Percentiles rank a stretch among this genome's conserved stretches.
phyloP scores from a whole-genome alignment of 2,329 filamentous ascomycete genomes.

The Aspergillus eucalypticola region DNA sequence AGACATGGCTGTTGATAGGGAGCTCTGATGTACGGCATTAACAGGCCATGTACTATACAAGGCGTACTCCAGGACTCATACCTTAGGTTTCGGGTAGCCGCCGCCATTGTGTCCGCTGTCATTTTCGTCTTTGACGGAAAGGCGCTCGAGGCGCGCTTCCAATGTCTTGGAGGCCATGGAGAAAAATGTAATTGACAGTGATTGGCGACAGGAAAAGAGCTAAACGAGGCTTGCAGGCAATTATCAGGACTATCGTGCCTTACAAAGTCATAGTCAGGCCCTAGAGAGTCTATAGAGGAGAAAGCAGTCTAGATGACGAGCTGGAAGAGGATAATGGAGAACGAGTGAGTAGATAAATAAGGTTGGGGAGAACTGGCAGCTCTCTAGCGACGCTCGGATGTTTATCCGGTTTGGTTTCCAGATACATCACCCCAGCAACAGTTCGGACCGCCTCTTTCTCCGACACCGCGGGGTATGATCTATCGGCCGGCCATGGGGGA shows the following conservation, averaged over 20 bases:
- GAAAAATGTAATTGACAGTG: conserved; percentile 10
- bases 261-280: not conserved
- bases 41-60: conserved; percentile 9
- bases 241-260: not conserved
- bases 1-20: conserved; percentile 49
- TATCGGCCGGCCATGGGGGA: not conserved
- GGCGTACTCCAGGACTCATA: conserved; percentile 41
- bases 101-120: conserved; percentile 59
- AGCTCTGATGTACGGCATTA: conserved; percentile 40
- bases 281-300: not conserved
- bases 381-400: conserved; percentile 12
- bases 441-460: conserved; percentile 35
- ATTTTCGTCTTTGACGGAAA: conserved; percentile 89
- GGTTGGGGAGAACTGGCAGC: conserved; percentile 15
- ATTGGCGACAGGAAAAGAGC: conserved; percentile 6
- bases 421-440: conserved; percentile 30
- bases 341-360: conserved; percentile 5
- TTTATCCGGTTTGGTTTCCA: conserved; percentile 17
- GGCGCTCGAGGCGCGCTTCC: conserved; percentile 84
- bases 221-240: conserved; percentile 10
- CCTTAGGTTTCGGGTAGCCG: conserved; percentile 74
- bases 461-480: conserved; percentile 31
- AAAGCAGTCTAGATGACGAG: not conserved
- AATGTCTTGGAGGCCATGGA: conserved; percentile 74
- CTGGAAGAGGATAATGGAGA: conserved; percentile 11